Evolutionary conservation across 2,329 filamentous ascomycete species (phyloP).

Genomic region (Cladosporium sp.): DNA sequence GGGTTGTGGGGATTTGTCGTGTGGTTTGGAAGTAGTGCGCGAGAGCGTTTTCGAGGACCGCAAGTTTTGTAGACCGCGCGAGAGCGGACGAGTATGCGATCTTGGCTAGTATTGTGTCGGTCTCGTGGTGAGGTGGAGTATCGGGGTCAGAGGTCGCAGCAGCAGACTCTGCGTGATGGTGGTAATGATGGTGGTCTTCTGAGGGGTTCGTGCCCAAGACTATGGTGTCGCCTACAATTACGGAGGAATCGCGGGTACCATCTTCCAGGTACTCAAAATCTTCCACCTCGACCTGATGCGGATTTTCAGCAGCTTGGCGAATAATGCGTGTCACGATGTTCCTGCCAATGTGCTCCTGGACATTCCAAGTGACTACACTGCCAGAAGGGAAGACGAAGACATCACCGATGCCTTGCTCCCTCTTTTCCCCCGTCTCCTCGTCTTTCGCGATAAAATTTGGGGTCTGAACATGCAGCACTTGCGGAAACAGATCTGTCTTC

Average conservation of each 20-base stretch:
- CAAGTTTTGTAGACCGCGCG: conserved; percentile 86
- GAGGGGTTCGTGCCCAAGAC: conserved; percentile 68
- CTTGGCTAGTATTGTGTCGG: conserved; percentile 72
- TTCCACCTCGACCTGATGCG: conserved; percentile 76
- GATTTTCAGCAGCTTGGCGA: conserved; percentile 66
- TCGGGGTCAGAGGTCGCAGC: neutral
- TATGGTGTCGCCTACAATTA: conserved; percentile 81
- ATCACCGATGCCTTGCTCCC: conserved; percentile 52
- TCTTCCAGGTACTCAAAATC: conserved; percentile 84
- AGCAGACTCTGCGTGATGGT: neutral
- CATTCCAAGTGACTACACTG: conserved; percentile 85
- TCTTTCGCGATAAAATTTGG: conserved; percentile 33
- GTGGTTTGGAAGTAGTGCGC: conserved; percentile 83
- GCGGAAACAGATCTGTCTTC: conserved; percentile 56
- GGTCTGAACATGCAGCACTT: conserved; percentile 56
- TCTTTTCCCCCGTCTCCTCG: conserved; percentile 40
- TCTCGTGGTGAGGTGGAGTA: conserved; percentile 7
- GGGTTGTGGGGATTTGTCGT: conserved; percentile 68
- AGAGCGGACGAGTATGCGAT: conserved; percentile 95
- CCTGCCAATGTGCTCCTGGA: conserved; percentile 67
- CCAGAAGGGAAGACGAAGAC: conserved; percentile 95
- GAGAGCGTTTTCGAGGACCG: conserved; percentile 78
- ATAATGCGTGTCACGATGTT: conserved; percentile 66
- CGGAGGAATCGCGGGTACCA: conserved; percentile 62
- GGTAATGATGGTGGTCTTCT: conserved; percentile 9